Evolutionary conservation across 2,329 filamentous ascomycete species (phyloP), one percentile per base, ranked within the genome.

Genomic region (Calonectria fujianensis): DNA sequence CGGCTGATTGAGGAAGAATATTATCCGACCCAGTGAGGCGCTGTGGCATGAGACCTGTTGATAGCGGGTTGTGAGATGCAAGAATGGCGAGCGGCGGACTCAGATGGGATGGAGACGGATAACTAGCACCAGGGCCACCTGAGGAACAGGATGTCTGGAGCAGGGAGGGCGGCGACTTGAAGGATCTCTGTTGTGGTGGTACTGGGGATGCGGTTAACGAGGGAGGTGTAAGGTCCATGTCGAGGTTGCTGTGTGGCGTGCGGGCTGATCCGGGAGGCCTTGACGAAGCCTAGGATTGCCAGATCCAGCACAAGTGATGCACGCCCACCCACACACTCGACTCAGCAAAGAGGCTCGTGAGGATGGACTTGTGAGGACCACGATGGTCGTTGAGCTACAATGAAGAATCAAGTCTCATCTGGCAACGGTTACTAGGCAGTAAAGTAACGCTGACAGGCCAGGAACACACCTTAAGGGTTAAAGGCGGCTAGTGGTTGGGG

Each of bases 221-320:
- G 70, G 87, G 88, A 78, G 88, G 88, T 82, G 87, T 87, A 78
- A 87, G 84, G 82, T 89, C 88, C 88, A 90, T 90, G 83, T 81
- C 81, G 80, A 82, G 82, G 74, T 76, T 74, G 78, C 78, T 78
- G 70, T 72, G 77, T 77, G 79, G 75, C 76, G 74, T 75, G 76
- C 76, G 76, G 77, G 76, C 78, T 74, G 76, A 69, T 73, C 77
- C 77, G 67, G 76, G 76, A 79, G 63, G 79, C 70, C 79, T 80
- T 78, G 77, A 80, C 70, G 72, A 78, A 72, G 76, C 79, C 79
- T 70, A 61, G 75, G 78, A 77, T 78, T 77, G 75, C 72, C 77
- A 78, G 74, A 79, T 77, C 77, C 75, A 81, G 67, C 72, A 70
- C 59, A 39, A 69, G 48, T 61, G 50, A 59, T 63, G 67, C 59